Conservation (phyloP, 176 grass and related monocot species). For the Oryza officinalis region DNA sequence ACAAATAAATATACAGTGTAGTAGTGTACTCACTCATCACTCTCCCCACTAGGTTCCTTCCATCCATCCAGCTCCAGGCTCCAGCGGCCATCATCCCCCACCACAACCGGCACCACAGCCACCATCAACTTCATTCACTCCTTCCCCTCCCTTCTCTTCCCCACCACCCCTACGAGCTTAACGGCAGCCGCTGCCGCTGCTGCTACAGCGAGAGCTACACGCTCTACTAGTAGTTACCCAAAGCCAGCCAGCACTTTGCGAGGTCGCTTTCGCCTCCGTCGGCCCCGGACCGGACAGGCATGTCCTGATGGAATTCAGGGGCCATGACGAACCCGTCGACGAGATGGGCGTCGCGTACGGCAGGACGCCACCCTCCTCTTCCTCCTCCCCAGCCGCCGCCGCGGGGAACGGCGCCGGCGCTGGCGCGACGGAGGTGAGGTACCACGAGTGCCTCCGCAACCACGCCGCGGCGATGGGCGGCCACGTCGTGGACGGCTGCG, state of each 20-base stretch:
- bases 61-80: background rate
- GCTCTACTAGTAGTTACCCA: background rate
- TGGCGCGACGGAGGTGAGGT: constrained; percentile 6
- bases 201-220: background rate
- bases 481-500: constrained; percentile 71
- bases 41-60: background rate
- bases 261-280: constrained; percentile 25
- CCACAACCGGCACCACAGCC: too few species aligned
- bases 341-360: constrained; percentile 22
- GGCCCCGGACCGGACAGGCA: constrained; percentile 19
- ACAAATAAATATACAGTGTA: too few species aligned
- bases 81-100: too few species aligned
- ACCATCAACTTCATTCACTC: background rate
- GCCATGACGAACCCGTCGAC: constrained; percentile 9
- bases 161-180: background rate
- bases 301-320: constrained; percentile 50
- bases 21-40: background rate
- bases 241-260: background rate
- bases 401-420: background rate
- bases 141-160: background rate
- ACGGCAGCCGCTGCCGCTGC: background rate
- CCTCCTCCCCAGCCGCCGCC: background rate
- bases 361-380: background rate
- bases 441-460: constrained; percentile 78
- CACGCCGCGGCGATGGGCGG: constrained; percentile 58